These are phyloP conservation scores for Russula vinacea DNA, from an alignment of 768 basidiomycete genomes.

Conservation along the genomic window DNA sequence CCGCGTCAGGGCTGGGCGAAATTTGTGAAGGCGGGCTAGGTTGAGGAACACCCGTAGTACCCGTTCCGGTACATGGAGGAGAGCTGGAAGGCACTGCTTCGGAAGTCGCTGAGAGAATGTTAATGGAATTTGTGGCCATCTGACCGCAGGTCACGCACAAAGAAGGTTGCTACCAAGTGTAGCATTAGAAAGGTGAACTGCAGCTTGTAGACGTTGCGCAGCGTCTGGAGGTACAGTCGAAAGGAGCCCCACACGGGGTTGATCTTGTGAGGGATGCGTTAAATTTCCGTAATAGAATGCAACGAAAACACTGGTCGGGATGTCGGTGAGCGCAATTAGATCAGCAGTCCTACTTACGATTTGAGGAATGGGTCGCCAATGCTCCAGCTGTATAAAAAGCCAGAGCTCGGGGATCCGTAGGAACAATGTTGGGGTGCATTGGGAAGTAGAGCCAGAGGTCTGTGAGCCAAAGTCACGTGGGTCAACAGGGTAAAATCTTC, in stretches of 20 bases:
- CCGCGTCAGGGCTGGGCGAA: background rate
- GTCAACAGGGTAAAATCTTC: slow-evolving; percentile 67
- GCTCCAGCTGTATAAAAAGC: slow-evolving; percentile 74
- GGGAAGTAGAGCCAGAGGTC: slow-evolving; percentile 31
- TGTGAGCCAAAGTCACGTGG: slow-evolving; percentile 65
- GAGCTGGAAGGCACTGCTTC: slow-evolving; percentile 44
- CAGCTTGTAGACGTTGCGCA: slow-evolving; percentile 38
- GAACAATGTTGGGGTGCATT: slow-evolving; percentile 55
- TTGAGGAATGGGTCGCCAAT: slow-evolving; percentile 75
- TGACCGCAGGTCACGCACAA: slow-evolving; percentile 28
- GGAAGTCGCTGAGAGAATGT: slow-evolving; percentile 38
- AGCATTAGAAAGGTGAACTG: slow-evolving; percentile 36
- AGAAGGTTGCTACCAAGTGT: slow-evolving; percentile 36
- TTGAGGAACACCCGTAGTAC: slow-evolving; percentile 28
- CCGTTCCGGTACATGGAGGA: slow-evolving; percentile 27
- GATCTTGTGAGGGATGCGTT: slow-evolving; percentile 61
- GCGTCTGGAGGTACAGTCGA: slow-evolving; percentile 67
- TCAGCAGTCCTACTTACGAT: slow-evolving; percentile 44
- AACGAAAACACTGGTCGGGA: slow-evolving; percentile 50
- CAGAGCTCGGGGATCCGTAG: slow-evolving; percentile 62
- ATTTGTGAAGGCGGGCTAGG: slow-evolving; percentile 4
- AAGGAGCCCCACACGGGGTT: slow-evolving; percentile 65
- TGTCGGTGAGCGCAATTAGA: slow-evolving; percentile 6
- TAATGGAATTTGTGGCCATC: background rate
- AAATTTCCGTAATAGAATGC: slow-evolving; percentile 74